Percentiles rank a stretch among this genome's conserved stretches.
phyloP scores from a whole-genome alignment of 345 rosid species.

The Gossypium longicalyx region DNA sequence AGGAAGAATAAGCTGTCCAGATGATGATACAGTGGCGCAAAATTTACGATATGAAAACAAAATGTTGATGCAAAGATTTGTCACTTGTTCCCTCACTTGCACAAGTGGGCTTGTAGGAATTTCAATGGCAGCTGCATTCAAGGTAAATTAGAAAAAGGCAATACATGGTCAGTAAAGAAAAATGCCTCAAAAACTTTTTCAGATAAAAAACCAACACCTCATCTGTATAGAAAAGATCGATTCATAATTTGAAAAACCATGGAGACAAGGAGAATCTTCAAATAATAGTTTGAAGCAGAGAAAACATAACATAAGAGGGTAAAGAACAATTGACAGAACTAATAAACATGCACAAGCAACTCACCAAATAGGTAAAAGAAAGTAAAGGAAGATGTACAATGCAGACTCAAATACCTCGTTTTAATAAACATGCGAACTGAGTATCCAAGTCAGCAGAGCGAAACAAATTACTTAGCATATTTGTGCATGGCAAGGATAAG shows the following conservation, averaged over 20 bases:
- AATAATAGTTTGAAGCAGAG: conserved; percentile 3
- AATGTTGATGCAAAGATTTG: conserved; percentile 62
- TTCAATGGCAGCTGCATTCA: conserved; percentile 63
- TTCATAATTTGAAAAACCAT: background rate
- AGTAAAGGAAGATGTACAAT: background rate
- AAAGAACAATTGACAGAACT: background rate
- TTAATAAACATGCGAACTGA: conserved; percentile 87
- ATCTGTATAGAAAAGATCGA: background rate
- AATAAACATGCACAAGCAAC: background rate
- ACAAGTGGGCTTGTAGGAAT: conserved; percentile 60
- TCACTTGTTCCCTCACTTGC: conserved; percentile 67
- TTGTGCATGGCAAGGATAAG: conserved; percentile 93
- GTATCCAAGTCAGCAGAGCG: conserved; percentile 96
- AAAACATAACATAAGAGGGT: background rate
- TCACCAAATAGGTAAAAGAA: background rate
- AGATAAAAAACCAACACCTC: conserved; percentile 5
- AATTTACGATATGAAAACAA: conserved; percentile 81
- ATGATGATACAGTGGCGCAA: conserved; percentile 86
- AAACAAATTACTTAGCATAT: conserved; percentile 78
- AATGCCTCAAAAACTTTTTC: background rate
- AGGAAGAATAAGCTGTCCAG: conserved; percentile 96
- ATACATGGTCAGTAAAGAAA: conserved; percentile 6
- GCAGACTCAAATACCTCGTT: conserved; percentile 58
- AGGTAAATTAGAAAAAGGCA: conserved; percentile 1
- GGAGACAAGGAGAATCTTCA: background rate